Base-by-base conservation (phyloP, 495 filamentous ascomycete genomes). In the Neurospora sp. region DNA sequence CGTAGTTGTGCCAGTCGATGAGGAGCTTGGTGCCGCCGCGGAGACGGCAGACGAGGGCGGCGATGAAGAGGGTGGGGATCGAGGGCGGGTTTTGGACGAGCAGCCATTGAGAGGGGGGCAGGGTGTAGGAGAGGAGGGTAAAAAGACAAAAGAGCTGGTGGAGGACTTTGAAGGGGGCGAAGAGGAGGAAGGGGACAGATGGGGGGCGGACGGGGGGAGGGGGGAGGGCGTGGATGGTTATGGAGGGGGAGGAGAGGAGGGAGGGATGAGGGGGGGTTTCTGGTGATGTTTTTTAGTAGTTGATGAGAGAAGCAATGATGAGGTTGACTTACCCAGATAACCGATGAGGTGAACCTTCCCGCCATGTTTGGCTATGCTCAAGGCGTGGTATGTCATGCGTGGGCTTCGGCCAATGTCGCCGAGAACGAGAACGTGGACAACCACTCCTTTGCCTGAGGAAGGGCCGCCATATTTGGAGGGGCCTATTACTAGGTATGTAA, bases 1-100 rank as follows among this genome's bases (percentile, higher is more conserved):
- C 95, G 81, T 97, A 97, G 81, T 99, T 99, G 84, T 99, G 96
- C 96, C 96, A 99, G 82, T 99, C 96, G 72, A 98, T 93, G 42
- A 98, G 86, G 3, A 98, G 88, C 72, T 86, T 87, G 35, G 92
- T 95, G 73, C 93, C 90, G 48, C 96, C 90, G 48, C 96, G 92
- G 70, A 97, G 83, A 77, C 88, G 89, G 78, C 92, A 94, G 69
- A 92, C 83, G 10, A 94, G 71, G 14, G 89, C 84, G 3, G 94
- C 90, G 68, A 98, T 83, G 37, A 89, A 86, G 5, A 99, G 86
- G 1, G 93, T 96, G 5, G 96, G 96, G 75, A 99, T 97, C 1
- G 94, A 94, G 5, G 96, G 96, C 6, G 96, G 96, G 82, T 98
- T 99, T 85, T 99, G 92, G 18, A 97, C 91, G 10, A 98, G 86